Base-by-base conservation (phyloP, 306 rosid species). In the Cajanus cajan region DNA sequence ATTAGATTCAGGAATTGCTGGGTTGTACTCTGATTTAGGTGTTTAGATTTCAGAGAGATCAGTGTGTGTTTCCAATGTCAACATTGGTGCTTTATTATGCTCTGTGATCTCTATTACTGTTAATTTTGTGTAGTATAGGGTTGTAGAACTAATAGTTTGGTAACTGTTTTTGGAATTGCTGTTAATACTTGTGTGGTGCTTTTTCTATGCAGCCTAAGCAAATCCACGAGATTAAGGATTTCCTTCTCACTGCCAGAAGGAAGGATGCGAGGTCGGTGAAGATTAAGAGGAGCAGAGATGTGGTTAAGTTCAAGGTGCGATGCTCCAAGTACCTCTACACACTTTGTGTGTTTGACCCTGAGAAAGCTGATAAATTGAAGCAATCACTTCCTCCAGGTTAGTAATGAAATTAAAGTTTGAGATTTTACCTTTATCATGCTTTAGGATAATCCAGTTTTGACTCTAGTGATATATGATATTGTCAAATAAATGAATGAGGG, bases 241-340 rank as follows among this genome's bases (percentile, higher is more conserved):
- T 93, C 86, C 98, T 93, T 85, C 90, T 93, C 18, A 93, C 93
- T 36, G 94, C 98, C 5, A 76, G 98, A 73, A 93, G 98, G 87
- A 93, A 91, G 82, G 98, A 93, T 78, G 98, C 98, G 0, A 90
- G 92, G 54, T 88, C 94, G 1, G 93, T 93, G 67, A 93, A 91
- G 67, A 93, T 93, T 78, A 93, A 89, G 89, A 87, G 91, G 86
- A 88, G 90, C 83, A 93, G 82, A 68, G 98, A 88, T 66, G 94
- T 86, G 15, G 96, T 93, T 28, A 93, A 93, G 94, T 93, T 93
- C 67, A 93, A 93, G 87, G 98, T 93, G 15, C 83, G 98, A 5
- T 93, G 98, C 84, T 93, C 96, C 19, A 93, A 88, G 89, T 91
- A 93, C 80, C 96, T 93, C n/a, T 93, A 93, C 91, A 93, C 98